phyloP scores from a whole-genome alignment of 495 filamentous ascomycete species.

The Margaritispora aquatica region DNA sequence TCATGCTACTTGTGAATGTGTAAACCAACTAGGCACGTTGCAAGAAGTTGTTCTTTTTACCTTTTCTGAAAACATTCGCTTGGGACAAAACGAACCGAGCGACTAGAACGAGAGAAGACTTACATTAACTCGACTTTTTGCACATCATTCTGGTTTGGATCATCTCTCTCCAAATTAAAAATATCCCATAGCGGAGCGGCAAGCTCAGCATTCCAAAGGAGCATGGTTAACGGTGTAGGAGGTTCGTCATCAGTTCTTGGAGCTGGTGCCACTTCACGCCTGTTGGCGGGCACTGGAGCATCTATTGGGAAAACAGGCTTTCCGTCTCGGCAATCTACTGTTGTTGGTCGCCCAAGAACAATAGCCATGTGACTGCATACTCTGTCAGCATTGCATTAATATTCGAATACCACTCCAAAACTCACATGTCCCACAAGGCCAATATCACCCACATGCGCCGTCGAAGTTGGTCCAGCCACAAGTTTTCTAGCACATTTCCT shows the following conservation, averaged over 20 bases:
- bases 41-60: too few species aligned
- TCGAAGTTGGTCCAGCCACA: constrained; percentile 47
- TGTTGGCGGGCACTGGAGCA: constrained; percentile 29
- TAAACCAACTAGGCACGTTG: too few species aligned
- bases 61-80: too few species aligned
- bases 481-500: constrained; percentile 41
- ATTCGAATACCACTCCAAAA: background rate
- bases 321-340: constrained; percentile 38
- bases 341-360: constrained; percentile 52
- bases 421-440: constrained; percentile 45
- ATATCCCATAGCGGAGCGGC: constrained; percentile 22
- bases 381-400: background rate
- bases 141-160: constrained; percentile 45
- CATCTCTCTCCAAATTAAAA: constrained; percentile 42
- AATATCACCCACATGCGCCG: constrained; percentile 51
- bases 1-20: too few species aligned
- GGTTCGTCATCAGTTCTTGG: constrained; percentile 29
- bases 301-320: constrained; percentile 32
- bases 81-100: too few species aligned
- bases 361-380: constrained; percentile 40
- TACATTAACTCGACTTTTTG: constrained; percentile 46
- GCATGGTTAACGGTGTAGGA: constrained; percentile 29
- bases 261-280: constrained; percentile 26
- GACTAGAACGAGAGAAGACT: too few species aligned
- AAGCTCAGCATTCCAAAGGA: constrained; percentile 23